A percentile compares a stretch with the other conserved stretches of the same genome.
These are phyloP conservation scores for Diaporthe humulicola DNA, from an alignment of 2,329 filamentous ascomycete genomes.

Conservation along the genomic window DNA sequence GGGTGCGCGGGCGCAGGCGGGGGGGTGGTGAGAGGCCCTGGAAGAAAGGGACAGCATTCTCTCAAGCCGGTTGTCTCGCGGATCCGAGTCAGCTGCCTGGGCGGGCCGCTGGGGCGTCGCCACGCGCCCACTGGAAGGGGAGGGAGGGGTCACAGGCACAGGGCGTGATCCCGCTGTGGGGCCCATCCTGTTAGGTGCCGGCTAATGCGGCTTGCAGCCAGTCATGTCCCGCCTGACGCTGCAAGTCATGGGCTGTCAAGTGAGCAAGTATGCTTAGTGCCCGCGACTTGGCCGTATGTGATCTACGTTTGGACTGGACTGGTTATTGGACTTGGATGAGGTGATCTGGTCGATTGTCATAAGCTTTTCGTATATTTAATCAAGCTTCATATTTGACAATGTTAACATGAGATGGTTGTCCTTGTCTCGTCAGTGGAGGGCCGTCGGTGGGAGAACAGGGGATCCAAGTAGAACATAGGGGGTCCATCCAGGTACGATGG, in stretches of 20 bases:
- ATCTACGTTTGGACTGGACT: no score
- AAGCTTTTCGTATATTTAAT: constrained; percentile 7
- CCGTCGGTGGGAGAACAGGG: neutral
- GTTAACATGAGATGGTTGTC: constrained; percentile 4
- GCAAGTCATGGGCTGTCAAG: constrained; percentile 17
- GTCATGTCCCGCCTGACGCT: constrained; percentile 16
- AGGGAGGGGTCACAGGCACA: constrained; percentile 10
- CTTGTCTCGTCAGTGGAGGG: neutral
- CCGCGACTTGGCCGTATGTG: no score
- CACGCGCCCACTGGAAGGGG: neutral
- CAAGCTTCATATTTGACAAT: constrained; percentile 10
- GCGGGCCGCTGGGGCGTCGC: neutral
- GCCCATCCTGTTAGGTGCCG: neutral
- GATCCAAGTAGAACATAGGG: constrained; percentile 6
- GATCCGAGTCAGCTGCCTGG: constrained; percentile 9
- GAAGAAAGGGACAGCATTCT: neutral
- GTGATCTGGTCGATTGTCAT: neutral
- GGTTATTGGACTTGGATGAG: neutral
- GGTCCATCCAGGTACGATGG: neutral
- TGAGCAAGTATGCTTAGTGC: neutral
- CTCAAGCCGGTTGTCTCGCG: neutral
- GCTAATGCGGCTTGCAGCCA: constrained; percentile 17
- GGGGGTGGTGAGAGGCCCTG: neutral
- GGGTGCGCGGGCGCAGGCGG: neutral
- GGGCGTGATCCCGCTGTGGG: constrained; percentile 17